Evolutionary conservation across 192 early-diverging fungal genomes (phyloP).

Genomic region (Obelidium mucronatum): DNA sequence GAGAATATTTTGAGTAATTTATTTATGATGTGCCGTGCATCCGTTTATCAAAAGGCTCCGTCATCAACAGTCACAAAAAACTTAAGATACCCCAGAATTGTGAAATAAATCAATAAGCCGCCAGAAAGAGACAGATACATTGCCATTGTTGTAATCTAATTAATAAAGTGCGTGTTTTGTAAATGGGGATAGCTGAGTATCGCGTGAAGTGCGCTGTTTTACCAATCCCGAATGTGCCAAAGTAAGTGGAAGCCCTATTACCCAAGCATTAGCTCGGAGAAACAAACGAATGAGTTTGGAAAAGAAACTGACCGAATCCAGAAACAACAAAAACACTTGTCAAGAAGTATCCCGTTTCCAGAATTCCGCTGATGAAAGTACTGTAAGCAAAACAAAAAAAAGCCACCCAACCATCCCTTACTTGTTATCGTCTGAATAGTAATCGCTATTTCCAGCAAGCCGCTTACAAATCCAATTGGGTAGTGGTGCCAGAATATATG

Average conservation of each 20-base stretch:
- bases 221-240: constrained; percentile 83
- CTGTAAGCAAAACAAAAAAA: constrained; percentile 69
- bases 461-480: constrained; percentile 88
- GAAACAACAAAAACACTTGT: constrained; percentile 92
- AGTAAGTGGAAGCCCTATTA: constrained; percentile 75
- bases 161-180: background rate
- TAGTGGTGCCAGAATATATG: constrained; percentile 89
- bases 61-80: constrained; percentile 45
- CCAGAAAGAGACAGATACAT: constrained; percentile 92
- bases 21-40: background rate
- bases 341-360: constrained; percentile 77
- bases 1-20: background rate
- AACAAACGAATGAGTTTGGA: constrained; percentile 18
- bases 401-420: constrained; percentile 62
- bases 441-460: constrained; percentile 62
- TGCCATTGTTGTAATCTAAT: constrained; percentile 77
- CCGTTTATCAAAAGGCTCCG: constrained; percentile 16
- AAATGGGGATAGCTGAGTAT: background rate
- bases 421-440: constrained; percentile 58
- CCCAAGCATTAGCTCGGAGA: too few species aligned
- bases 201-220: constrained; percentile 32
- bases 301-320: constrained; percentile 74
- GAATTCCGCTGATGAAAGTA: constrained; percentile 49
- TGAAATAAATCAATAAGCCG: constrained; percentile 92
- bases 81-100: constrained; percentile 71